A percentile compares a stretch with the other conserved stretches of the same genome.
These are phyloP conservation scores for Anisodus tanguticus DNA, from an alignment of 257 asterid species.

Conservation along the genomic window DNA sequence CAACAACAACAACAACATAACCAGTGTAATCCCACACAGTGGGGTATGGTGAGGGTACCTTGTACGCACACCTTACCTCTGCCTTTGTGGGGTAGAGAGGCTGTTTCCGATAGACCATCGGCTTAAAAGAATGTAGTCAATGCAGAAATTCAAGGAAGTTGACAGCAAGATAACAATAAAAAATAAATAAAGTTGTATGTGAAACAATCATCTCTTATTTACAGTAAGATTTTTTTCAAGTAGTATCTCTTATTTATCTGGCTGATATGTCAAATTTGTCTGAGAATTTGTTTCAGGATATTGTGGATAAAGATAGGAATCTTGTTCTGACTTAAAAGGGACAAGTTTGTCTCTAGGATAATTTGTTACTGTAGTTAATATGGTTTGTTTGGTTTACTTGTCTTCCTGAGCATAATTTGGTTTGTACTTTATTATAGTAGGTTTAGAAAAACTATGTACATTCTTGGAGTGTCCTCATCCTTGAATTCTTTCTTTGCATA, in stretches of 20 bases:
- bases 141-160: no score
- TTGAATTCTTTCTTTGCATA: constrained; percentile 20
- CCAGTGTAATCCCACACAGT: no score
- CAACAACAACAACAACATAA: no score
- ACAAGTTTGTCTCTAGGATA: not conserved
- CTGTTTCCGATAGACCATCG: no score
- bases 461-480: not conserved
- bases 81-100: no score
- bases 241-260: not conserved
- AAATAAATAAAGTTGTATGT: not conserved
- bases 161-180: no score
- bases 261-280: not conserved
- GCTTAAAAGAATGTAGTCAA: no score
- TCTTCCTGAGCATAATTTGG: not conserved
- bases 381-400: not conserved
- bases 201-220: not conserved
- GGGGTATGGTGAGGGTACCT: no score
- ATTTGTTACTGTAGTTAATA: not conserved
- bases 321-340: not conserved
- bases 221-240: not conserved
- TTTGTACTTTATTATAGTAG: not conserved
- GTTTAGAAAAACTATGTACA: not conserved
- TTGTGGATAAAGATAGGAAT: not conserved
- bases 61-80: no score
- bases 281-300: constrained; percentile 3